Evolutionary conservation across 495 filamentous ascomycete species (phyloP).

Genomic region (Aspergillus campestris): DNA sequence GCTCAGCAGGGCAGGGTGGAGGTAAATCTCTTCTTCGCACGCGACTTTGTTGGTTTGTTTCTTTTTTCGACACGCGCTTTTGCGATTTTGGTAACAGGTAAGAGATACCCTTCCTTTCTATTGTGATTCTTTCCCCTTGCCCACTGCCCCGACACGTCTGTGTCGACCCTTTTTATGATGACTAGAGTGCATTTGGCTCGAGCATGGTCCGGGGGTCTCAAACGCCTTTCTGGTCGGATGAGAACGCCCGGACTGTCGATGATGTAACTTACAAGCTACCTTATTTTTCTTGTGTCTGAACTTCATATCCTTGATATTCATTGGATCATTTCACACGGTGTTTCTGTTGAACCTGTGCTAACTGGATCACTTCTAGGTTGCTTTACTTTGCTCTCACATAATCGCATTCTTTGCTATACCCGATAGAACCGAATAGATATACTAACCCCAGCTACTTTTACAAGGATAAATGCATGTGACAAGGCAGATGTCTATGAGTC

Average conservation of each 20-base stretch:
- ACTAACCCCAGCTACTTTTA: slow-evolving; percentile 23
- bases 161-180: slow-evolving; percentile 57
- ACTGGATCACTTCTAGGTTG: slow-evolving; percentile 6
- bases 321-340: slow-evolving; percentile 1
- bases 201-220: slow-evolving; percentile 56
- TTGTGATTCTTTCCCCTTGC: slow-evolving; percentile 5
- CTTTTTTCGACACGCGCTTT: slow-evolving; percentile 3
- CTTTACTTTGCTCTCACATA: neutral
- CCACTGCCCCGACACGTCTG: slow-evolving; percentile 4
- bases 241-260: slow-evolving; percentile 52
- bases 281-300: slow-evolving; percentile 80
- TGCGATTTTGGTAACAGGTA: slow-evolving; percentile 18
- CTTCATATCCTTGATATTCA: slow-evolving; percentile 67
- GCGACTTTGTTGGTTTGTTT: neutral
- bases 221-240: slow-evolving; percentile 46
- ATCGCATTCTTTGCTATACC: neutral
- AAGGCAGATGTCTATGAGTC: slow-evolving; percentile 71
- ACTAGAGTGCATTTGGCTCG: slow-evolving; percentile 99
- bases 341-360: slow-evolving; percentile 5
- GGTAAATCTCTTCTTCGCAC: slow-evolving; percentile 44
- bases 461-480: slow-evolving; percentile 92
- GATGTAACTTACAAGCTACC: slow-evolving; percentile 99
- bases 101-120: slow-evolving; percentile 17
- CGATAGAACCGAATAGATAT: slow-evolving; percentile 7
- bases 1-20: slow-evolving; percentile 88